phyloP scores from a whole-genome alignment of 257 asterid genomes.

The Asclepias syriaca region DNA sequence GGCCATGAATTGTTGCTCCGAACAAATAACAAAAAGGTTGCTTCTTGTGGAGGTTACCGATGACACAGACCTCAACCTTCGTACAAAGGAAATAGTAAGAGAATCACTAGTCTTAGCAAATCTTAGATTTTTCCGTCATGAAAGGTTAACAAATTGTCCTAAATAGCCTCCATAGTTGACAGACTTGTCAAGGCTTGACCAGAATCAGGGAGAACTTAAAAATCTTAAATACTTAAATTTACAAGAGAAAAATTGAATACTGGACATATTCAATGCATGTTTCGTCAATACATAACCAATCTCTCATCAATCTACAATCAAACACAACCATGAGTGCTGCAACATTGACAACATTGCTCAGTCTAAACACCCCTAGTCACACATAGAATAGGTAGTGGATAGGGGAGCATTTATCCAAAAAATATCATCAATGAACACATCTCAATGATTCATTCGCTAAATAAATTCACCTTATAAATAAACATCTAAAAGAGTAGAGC shows the following conservation, averaged over 20 bases:
- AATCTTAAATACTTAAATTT: too few relatives aligned
- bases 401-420: neutral
- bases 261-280: neutral
- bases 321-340: neutral
- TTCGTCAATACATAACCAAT: neutral
- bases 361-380: neutral
- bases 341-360: neutral
- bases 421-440: neutral
- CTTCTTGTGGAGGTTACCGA: neutral
- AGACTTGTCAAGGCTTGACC: neutral
- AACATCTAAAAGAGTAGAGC: neutral
- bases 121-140: neutral
- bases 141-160: too few relatives aligned
- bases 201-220: neutral
- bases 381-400: neutral
- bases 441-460: neutral
- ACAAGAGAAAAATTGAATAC: neutral
- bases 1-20: neutral
- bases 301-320: neutral
- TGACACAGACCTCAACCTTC: neutral
- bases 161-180: neutral
- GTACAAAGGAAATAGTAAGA: neutral
- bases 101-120: neutral
- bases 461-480: neutral
- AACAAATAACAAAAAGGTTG: neutral